Base-by-base conservation (phyloP, 306 rosid species). In the Ochetophila trinervis region DNA sequence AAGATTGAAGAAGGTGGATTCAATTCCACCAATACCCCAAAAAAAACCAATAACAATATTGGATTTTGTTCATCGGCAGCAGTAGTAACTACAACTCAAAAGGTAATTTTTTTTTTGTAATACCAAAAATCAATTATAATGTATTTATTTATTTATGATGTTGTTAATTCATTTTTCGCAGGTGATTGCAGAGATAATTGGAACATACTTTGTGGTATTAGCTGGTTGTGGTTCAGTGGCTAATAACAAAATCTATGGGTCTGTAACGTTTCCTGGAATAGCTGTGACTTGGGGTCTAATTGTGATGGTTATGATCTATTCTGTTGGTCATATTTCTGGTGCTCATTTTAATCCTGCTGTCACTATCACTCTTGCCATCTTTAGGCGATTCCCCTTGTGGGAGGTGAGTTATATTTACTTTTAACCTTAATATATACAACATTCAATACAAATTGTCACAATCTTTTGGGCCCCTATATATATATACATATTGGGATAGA, bases 301-400 rank as follows among this genome's bases (percentile, higher is more conserved):
- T 3, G 89, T 80, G 2, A 81, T 76, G 70, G 73, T 85, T 50
- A 56, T 88, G 87, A 48, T 79, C 53, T 88, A 85, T 35, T 0
- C 95, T 3, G 69, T 88, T 11, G 89, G 83, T 54, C 95, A 88
- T 14, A 84, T 85, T 40, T 88, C 95, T 34, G 87, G 89, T 47
- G 91, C 74, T 14, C 95, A 88, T 75, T 82, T 88, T 45, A 85
- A 85, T 61, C 91, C 91, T 0, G 87, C 87, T 0, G 89, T 88
- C 32, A 88, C 87, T 1, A 4, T 81, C 32, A 53, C 89, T 59
- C 81, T 83, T 6, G 81, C 95, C 13, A 40, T 85, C 37, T 79
- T 79, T 22, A 72, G 86, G 4, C 78, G 37, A 0, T 85, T 83
- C 22, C 91, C 91, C 15, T 14, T 60, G 1, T 81, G 59, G 70